Evolutionary conservation across 805 yeast genomes (phyloP).

Genomic region (Saturnispora saitoi): DNA sequence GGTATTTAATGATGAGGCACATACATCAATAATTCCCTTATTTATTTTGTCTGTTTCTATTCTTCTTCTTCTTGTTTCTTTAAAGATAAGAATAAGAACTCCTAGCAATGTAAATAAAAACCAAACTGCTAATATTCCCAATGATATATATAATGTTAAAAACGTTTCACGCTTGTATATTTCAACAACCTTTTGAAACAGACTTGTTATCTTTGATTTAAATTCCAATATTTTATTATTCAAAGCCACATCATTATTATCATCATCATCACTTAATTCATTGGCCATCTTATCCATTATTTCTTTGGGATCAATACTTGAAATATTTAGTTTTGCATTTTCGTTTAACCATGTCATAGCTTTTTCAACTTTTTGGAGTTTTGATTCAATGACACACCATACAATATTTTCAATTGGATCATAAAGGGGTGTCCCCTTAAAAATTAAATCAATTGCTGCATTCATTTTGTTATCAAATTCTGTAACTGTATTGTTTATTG

Average conservation of each 20-base stretch:
- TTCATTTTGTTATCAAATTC: constrained; percentile 54
- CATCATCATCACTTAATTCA: constrained; percentile 2
- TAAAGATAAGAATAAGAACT: constrained; percentile 10
- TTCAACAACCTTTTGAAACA: constrained; percentile 25
- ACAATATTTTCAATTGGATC: constrained; percentile 58
- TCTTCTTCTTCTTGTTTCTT: constrained; percentile 6
- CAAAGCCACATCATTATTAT: constrained; percentile 9
- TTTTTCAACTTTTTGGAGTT: constrained; percentile 51
- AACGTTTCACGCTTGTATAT: constrained; percentile 31
- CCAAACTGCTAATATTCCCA: constrained; percentile 42
- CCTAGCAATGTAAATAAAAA: constrained; percentile 30
- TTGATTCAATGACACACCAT: constrained; percentile 71
- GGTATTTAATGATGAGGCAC: background rate
- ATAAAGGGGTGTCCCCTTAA: constrained; percentile 61
- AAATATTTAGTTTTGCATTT: constrained; percentile 50
- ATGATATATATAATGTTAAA: constrained; percentile 40
- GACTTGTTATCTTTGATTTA: constrained; percentile 19
- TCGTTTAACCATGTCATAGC: constrained; percentile 77
- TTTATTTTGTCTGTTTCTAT: background rate
- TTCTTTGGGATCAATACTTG: constrained; percentile 31
- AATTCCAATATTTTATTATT: constrained; percentile 10
- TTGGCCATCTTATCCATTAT: constrained; percentile 9
- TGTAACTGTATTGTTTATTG: constrained; percentile 53
- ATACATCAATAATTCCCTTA: background rate
- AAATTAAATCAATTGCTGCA: constrained; percentile 45